phyloP scores from a whole-genome alignment of 257 asterid species.

The Ligustrum vulgare region DNA sequence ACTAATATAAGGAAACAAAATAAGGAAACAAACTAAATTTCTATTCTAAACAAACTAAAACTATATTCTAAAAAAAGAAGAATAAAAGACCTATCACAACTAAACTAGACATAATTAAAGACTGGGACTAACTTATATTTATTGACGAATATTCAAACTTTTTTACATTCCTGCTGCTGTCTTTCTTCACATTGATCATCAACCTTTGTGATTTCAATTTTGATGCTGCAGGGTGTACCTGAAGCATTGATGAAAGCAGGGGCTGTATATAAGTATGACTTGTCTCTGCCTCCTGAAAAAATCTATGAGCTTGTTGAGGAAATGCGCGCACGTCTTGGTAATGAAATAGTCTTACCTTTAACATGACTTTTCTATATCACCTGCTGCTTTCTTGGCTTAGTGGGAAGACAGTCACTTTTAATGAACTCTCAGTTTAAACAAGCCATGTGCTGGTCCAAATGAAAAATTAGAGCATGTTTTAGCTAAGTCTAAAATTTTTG shows the following conservation, averaged over 20 bases:
- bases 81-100: too few species aligned
- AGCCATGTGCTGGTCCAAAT: background rate
- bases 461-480: background rate
- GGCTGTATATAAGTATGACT: conserved; percentile 86
- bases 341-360: conserved; percentile 7
- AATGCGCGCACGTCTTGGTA: conserved; percentile 85
- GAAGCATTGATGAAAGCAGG: conserved; percentile 99
- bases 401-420: background rate
- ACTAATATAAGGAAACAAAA: too few species aligned
- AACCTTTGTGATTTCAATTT: conserved; percentile 20
- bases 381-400: conserved; percentile 13
- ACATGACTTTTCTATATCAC: conserved; percentile 8
- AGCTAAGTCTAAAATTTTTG: too few species aligned
- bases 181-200: conserved; percentile 1
- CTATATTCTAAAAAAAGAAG: too few species aligned
- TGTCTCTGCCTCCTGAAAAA: conserved; percentile 82
- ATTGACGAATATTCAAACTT: conserved; percentile 6
- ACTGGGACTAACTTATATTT: background rate
- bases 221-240: conserved; percentile 69
- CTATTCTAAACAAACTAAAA: too few species aligned
- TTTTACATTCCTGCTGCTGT: background rate
- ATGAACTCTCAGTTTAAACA: background rate
- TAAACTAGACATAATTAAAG: background rate
- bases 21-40: too few species aligned
- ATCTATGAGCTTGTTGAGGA: conserved; percentile 88